phyloP scores from a whole-genome alignment of 1,284 basidiomycete species.

The Anthracocystis setariae region DNA sequence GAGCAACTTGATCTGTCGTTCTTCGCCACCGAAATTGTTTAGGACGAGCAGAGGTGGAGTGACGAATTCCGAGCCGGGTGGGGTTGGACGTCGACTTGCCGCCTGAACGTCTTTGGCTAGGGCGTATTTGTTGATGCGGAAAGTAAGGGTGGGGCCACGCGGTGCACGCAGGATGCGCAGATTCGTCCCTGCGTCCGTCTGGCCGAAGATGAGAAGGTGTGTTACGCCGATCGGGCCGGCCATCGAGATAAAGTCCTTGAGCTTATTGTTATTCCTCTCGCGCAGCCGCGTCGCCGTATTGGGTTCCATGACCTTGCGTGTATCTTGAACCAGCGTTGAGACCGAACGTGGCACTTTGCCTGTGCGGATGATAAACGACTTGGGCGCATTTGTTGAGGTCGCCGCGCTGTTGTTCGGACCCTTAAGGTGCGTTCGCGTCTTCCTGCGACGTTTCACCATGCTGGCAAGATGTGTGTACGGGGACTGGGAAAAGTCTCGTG shows the following conservation, averaged over 20 bases:
- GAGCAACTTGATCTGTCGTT: constrained; percentile 73
- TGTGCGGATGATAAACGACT: constrained; percentile 87
- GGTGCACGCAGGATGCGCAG: constrained; percentile 89
- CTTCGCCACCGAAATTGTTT: constrained; percentile 77
- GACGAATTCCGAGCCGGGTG: constrained; percentile 81
- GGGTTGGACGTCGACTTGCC: constrained; percentile 76
- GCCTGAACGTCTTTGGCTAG: constrained; percentile 83
- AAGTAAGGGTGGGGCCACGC: constrained; percentile 91
- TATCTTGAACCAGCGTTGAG: constrained; percentile 86
- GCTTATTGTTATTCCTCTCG: constrained; percentile 88
- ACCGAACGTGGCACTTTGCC: constrained; percentile 90
- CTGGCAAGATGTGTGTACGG: constrained; percentile 2
- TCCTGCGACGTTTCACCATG: constrained; percentile 54
- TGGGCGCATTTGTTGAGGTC: constrained; percentile 68
- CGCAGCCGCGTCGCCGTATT: constrained; percentile 90
- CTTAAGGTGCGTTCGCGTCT: constrained; percentile 65
- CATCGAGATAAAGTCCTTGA: constrained; percentile 93
- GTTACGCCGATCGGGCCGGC: constrained; percentile 90
- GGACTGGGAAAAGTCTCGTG: no score
- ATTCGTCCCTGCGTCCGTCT: constrained; percentile 74
- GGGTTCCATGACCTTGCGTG: constrained; percentile 96
- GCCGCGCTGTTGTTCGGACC: constrained; percentile 56
- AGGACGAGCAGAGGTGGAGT: constrained; percentile 80
- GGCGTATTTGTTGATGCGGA: constrained; percentile 90
- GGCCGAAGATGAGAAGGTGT: constrained; percentile 85